Conservation (phyloP, 192 early-diverging fungal species). For the Backusella mclennaniae region DNA sequence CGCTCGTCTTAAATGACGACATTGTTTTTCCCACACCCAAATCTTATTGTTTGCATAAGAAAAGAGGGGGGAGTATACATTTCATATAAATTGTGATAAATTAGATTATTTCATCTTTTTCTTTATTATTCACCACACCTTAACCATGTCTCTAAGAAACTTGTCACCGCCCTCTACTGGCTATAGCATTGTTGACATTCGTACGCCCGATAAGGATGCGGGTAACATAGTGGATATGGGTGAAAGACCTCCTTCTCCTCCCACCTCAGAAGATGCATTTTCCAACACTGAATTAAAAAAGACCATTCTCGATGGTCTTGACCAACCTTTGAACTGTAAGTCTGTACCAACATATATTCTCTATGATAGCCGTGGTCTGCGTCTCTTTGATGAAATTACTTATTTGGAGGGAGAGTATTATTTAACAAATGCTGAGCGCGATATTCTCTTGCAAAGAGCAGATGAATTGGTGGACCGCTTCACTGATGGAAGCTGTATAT, state of each 20-base stretch:
- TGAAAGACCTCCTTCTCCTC: constrained; percentile 13
- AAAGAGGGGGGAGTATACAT: not conserved
- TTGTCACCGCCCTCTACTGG: constrained; percentile 8
- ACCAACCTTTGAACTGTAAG: constrained; percentile 33
- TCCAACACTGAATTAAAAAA: constrained; percentile 17
- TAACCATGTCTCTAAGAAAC: not conserved
- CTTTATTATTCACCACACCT: not conserved
- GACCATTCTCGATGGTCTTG: constrained; percentile 23
- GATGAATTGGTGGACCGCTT: constrained; percentile 64
- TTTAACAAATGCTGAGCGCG: constrained; percentile 80
- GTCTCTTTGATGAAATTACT: constrained; percentile 90
- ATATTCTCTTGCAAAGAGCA: constrained; percentile 67
- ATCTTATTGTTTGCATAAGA: not conserved
- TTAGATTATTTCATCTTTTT: not conserved
- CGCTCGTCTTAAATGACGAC: not conserved
- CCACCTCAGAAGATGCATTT: constrained; percentile 24
- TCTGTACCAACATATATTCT: constrained; percentile 82
- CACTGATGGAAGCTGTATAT: constrained; percentile 64
- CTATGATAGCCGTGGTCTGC: constrained; percentile 82
- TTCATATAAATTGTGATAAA: constrained; percentile 3
- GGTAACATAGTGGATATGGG: not conserved
- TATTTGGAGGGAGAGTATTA: constrained; percentile 82
- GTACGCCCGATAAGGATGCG: not conserved
- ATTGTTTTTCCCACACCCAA: not conserved
- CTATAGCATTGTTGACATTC: constrained; percentile 6